These are phyloP conservation scores for Globisporangium yorkense DNA, from an alignment of 352 stramenopile genomes.

Conservation along the genomic window DNA sequence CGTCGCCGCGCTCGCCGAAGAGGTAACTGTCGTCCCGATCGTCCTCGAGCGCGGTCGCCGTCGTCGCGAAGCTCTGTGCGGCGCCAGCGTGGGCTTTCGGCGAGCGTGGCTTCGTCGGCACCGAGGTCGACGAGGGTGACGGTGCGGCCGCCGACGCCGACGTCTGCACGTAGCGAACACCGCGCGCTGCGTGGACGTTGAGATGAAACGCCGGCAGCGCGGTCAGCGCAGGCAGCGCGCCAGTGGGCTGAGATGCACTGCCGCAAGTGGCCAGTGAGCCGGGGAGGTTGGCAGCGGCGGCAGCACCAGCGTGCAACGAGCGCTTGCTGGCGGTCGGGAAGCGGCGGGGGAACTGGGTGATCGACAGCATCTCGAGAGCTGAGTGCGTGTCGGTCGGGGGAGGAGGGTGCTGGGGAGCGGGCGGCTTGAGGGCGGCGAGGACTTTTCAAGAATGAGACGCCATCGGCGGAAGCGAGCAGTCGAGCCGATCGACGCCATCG, in stretches of 20 bases:
- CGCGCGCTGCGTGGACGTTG: constrained; percentile 1
- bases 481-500: background rate
- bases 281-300: constrained; percentile 9
- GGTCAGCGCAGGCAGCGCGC: constrained; percentile 4
- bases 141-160: background rate
- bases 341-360: constrained; percentile 76
- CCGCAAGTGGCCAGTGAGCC: constrained; percentile 5
- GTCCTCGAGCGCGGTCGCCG: constrained; percentile 22
- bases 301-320: constrained; percentile 21
- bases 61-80: constrained; percentile 11
- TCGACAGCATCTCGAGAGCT: constrained; percentile 48
- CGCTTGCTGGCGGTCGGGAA: constrained; percentile 73
- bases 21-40: constrained; percentile 49
- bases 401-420: background rate
- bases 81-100: constrained; percentile 9
- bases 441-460: background rate
- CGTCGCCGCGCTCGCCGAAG: constrained; percentile 48
- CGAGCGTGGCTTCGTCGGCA: constrained; percentile 4
- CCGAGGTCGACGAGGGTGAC: background rate
- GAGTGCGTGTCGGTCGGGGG: background rate
- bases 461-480: background rate
- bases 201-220: constrained; percentile 5
- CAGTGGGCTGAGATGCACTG: background rate
- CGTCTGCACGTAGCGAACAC: constrained; percentile 13
- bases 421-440: background rate